Evolutionary conservation across 1,284 basidiomycete genomes (phyloP), one percentile per base, ranked within the genome.

Genomic region (Trichosporon ovoides): DNA sequence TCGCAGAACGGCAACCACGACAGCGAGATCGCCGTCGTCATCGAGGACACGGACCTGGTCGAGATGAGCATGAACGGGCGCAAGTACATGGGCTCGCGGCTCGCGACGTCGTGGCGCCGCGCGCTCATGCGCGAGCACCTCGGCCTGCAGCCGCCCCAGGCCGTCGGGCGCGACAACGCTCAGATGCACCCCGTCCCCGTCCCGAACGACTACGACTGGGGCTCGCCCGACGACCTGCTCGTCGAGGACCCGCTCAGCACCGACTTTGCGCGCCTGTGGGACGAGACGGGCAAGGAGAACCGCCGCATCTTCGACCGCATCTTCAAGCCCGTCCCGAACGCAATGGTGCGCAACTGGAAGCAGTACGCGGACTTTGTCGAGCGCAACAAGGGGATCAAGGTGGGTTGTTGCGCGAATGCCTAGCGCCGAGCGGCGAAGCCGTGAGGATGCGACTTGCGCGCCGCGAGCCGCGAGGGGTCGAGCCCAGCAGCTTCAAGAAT

Each of bases 1-100:
- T 68, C 58, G 61, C 69, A 72, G 40, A 67, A 87, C 82, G 92
- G 93, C 31, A 85, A 94, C 68, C 89, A 91, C 35, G 93, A 96
- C 74, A 92, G 89, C 1, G 93, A 97, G 77, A 95, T 96, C 65
- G 89, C 89, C 1, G 78, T 94, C 7, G 85, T 96, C 16, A 87
- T 95, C 24, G 74, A 96, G 75, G 93, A 97, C 69, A 79, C 81
- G 2, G 90, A 95, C 56, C 80, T 85, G 79, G 81, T 97, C 53
- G 81, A 84, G 54, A 83, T 85, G 9, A 81, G 72, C 4, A 95
- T 96, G 92, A 80, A 91, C 66, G 91, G 90, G 3, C 76, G 84
- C 63, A 83, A 69, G 66, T 80, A 73, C 61, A 76, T 77, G 64
- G 72, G 71, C 3, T 65, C 65, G 18, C 60, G 59, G 35, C 56